These are phyloP conservation scores for Nepenthes alata DNA, from an alignment of 179 eudicot species.

Conservation along the genomic window DNA sequence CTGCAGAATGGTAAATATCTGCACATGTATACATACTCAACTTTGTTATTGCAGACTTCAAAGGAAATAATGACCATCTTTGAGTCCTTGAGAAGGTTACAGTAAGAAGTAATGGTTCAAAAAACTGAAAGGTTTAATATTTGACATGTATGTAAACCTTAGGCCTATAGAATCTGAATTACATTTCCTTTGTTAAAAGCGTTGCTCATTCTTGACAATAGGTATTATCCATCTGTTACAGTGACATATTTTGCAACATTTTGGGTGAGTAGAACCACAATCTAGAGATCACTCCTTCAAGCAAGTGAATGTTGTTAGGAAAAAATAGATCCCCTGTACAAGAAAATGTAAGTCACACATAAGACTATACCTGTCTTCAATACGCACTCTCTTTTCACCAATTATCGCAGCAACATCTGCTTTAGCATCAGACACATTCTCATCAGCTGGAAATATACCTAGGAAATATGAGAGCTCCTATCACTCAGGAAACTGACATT, in stretches of 20 bases:
- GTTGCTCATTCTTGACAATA: neutral
- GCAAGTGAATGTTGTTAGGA: neutral
- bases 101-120: too few species aligned
- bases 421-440: conserved; percentile 22
- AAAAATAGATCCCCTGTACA: neutral
- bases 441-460: conserved; percentile 18
- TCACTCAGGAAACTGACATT: conserved; percentile 4
- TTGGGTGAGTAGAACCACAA: conserved; percentile 9
- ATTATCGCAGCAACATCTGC: conserved; percentile 14
- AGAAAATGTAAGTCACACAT: neutral
- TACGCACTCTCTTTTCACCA: conserved; percentile 56
- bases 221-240: neutral
- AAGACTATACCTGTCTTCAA: conserved; percentile 29
- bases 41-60: too few species aligned
- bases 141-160: too few species aligned
- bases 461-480: neutral
- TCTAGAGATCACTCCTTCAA: neutral
- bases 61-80: too few species aligned
- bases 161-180: too few species aligned
- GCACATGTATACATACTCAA: neutral
- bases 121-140: too few species aligned
- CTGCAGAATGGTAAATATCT: neutral
- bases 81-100: too few species aligned
- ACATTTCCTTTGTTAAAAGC: too few species aligned
- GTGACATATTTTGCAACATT: neutral